These are phyloP conservation scores for Cyathus striatus DNA, from an alignment of 768 basidiomycete genomes.

Conservation along the genomic window DNA sequence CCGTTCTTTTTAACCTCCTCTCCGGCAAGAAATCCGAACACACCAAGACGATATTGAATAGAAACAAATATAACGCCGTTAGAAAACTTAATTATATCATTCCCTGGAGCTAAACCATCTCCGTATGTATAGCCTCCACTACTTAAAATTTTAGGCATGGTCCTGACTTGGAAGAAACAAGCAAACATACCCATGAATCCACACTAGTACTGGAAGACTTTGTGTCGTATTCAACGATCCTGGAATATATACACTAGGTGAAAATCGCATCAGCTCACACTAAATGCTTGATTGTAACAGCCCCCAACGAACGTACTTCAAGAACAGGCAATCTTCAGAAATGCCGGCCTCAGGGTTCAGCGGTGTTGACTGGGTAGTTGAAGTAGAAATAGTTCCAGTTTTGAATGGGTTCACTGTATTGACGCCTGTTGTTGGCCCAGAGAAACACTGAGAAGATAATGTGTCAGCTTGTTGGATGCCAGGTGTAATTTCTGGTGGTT, in stretches of 20 bases:
- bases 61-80: conserved; percentile 30
- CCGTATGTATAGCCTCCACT: conserved; percentile 27
- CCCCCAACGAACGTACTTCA: conserved; percentile 1
- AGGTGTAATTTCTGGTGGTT: conserved; percentile 12
- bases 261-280: neutral
- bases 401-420: conserved; percentile 19
- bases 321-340: conserved; percentile 4
- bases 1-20: conserved; percentile 34
- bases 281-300: neutral
- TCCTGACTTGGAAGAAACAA: neutral
- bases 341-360: neutral
- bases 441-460: conserved; percentile 23
- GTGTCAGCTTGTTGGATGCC: conserved; percentile 21
- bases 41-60: conserved; percentile 38
- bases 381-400: conserved; percentile 2
- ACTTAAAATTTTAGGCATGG: neutral
- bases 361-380: neutral
- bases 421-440: conserved; percentile 14
- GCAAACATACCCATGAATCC: conserved; percentile 2
- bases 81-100: conserved; percentile 28
- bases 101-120: conserved; percentile 19
- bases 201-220: conserved; percentile 2
- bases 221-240: neutral
- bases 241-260: conserved; percentile 2
- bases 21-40: conserved; percentile 45